These are phyloP conservation scores for Lecanicillium sp. DNA, from an alignment of 2,329 filamentous ascomycete species.

Conservation along the genomic window DNA sequence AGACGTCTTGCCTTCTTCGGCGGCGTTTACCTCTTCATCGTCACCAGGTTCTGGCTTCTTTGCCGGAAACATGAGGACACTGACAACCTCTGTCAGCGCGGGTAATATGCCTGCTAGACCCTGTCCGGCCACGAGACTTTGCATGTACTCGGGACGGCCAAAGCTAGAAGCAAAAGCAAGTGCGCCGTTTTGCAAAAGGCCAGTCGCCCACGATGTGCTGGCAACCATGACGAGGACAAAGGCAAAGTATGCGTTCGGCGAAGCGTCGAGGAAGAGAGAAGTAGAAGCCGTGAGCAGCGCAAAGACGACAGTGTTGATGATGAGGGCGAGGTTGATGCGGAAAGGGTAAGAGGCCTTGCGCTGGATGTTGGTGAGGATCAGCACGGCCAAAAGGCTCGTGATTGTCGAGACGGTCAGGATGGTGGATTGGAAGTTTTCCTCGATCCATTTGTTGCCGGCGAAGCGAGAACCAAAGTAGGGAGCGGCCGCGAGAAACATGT, in stretches of 20 bases:
- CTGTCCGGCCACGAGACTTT: conserved; percentile 94
- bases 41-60: conserved; percentile 25
- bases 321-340: conserved; percentile 69
- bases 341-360: conserved; percentile 77
- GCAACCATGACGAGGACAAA: conserved; percentile 81
- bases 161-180: conserved; percentile 89
- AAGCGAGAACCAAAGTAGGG: conserved; percentile 90
- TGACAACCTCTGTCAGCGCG: conserved; percentile 75
- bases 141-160: conserved; percentile 79
- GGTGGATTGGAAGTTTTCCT: conserved; percentile 78
- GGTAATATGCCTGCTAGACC: conserved; percentile 87
- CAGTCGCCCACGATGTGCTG: conserved; percentile 69
- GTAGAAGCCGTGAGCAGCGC: conserved; percentile 74
- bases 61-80: conserved; percentile 58
- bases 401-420: conserved; percentile 81
- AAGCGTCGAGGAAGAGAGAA: conserved; percentile 51
- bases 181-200: conserved; percentile 84
- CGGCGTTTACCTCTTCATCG: conserved; percentile 18
- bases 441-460: conserved; percentile 58
- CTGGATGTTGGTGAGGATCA: conserved; percentile 74
- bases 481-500: conserved; percentile 94
- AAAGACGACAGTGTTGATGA: conserved; percentile 72
- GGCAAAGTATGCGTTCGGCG: conserved; percentile 61
- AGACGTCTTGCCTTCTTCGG: conserved; percentile 35
- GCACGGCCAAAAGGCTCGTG: conserved; percentile 69